Evolutionary conservation across 2,329 filamentous ascomycete genomes (phyloP), one percentile per base, ranked within the genome.

Genomic region (Huntiella decipiens): DNA sequence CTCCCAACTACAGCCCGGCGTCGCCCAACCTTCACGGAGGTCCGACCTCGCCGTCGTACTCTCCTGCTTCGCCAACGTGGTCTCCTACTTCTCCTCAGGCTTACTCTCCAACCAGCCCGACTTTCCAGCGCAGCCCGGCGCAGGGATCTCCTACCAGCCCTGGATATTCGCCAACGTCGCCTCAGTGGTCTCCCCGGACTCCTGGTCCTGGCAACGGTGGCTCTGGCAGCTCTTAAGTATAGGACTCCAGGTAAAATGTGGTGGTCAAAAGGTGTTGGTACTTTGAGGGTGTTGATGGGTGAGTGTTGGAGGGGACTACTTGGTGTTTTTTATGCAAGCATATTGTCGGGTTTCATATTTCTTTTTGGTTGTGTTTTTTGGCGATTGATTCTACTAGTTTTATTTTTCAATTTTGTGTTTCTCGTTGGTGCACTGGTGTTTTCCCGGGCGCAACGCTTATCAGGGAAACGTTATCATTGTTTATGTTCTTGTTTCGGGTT

Each of bases 31-130:
- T 70, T 54, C 66, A 60, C 56, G 62, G 52, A 43, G 60, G 59
- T 4, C 59, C 68, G 8, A 67, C 72, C 31, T 71, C 75, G 51
- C 74, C 68, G n/a, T 69, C 67, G 3, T 81, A 79, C 61, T 74
- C 70, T 31, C 79, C 80, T 40, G 77, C 77, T 3, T 84, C 80
- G 43, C 81, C 80, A n/a, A 74, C 70, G 17, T 87, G 82, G 66
- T 86, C 82, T 47, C 82, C 83, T 2, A 82, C 80, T 5, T 86
- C 81, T 36, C 73, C 73, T 10, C 66, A 68, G 50, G 66, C 68
- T 2, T 78, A 78, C 62, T 77, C 73, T 42, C 74, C 74, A 4
- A 77, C 74, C 38, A 77, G 73, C 54, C 74, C 74, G 28, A 66
- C 65, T 50, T 77, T 73, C 69, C 65, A 68, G 53, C 66, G 66